Percentiles rank a stretch among this genome's conserved stretches.
Conservation (phyloP, 2,329 filamentous ascomycete genomes). For the Scedosporium dehoogii region DNA sequence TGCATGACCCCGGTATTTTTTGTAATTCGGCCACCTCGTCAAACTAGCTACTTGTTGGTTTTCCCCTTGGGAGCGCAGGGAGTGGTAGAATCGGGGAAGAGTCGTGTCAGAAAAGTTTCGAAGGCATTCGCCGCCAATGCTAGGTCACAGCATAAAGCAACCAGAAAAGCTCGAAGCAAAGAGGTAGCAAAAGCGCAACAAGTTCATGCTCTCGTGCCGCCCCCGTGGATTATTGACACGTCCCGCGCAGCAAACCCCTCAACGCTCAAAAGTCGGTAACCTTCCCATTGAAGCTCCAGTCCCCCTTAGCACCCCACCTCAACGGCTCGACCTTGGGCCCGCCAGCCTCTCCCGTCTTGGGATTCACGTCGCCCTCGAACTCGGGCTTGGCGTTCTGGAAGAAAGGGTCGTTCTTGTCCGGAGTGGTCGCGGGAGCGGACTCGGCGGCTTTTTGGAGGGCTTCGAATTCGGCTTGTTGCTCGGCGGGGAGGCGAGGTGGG, state of each 20-base stretch:
- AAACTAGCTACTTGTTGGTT: too few relatives aligned
- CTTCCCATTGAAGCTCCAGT: conserved; percentile 91
- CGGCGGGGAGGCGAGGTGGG: conserved; percentile 77
- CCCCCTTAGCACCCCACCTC: conserved; percentile 66
- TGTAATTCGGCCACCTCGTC: too few relatives aligned
- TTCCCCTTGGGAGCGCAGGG: too few relatives aligned
- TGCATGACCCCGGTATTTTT: too few relatives aligned
- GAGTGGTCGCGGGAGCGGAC: conserved; percentile 35
- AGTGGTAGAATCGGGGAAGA: too few relatives aligned
- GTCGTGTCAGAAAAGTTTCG: too few relatives aligned
- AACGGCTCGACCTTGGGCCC: conserved; percentile 96
- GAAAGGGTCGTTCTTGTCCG: conserved; percentile 56
- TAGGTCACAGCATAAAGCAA: too few relatives aligned
- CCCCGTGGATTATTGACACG: neutral
- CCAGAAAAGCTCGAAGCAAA: too few relatives aligned
- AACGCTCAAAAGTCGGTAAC: conserved; percentile 71
- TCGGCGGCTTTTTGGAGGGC: conserved; percentile 60
- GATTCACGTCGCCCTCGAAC: conserved; percentile 87
- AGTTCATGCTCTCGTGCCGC: neutral
- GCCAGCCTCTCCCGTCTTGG: conserved; percentile 88
- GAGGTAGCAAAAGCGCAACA: too few relatives aligned
- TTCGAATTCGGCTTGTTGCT: conserved; percentile 86
- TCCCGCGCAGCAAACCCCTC: neutral
- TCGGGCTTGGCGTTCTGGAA: conserved; percentile 74
- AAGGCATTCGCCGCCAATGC: too few relatives aligned